Conservation (phyloP, 176 grass and related monocot species). For the Musa itinerans region DNA sequence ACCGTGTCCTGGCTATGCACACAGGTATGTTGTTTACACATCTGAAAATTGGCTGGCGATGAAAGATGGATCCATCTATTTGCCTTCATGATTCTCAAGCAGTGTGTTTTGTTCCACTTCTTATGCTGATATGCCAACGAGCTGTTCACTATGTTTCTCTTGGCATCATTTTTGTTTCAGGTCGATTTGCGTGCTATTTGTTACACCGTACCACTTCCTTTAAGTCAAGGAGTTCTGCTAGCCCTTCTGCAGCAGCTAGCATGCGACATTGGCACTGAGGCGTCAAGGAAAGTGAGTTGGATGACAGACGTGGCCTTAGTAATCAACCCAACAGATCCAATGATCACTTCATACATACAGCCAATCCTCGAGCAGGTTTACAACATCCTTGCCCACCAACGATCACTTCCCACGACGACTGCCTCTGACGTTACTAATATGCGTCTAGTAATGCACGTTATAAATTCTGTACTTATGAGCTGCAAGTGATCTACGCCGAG, state of each 20-base stretch:
- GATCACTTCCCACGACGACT: conserved; percentile 34
- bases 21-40: conserved; percentile 35
- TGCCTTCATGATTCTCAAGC: too few species aligned
- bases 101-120: too few species aligned
- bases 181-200: conserved; percentile 77
- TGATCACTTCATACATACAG: conserved; percentile 54
- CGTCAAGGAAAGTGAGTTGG: conserved; percentile 53
- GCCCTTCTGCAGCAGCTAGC: conserved; percentile 88
- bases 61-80: neutral
- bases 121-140: neutral
- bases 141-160: neutral
- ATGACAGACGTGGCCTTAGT: conserved; percentile 62
- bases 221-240: conserved; percentile 85
- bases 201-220: conserved; percentile 36
- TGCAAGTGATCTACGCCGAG: conserved; percentile 47
- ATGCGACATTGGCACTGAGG: conserved; percentile 63
- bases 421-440: conserved; percentile 34
- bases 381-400: conserved; percentile 39
- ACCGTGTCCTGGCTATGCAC: conserved; percentile 85
- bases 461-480: conserved; percentile 67
- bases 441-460: conserved; percentile 67
- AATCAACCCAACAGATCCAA: conserved; percentile 59
- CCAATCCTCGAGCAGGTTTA: conserved; percentile 87
- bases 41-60: neutral
- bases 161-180: conserved; percentile 22